Conservation (phyloP, 371 early-diverging fungal species). For the Parasitella parasitica region DNA sequence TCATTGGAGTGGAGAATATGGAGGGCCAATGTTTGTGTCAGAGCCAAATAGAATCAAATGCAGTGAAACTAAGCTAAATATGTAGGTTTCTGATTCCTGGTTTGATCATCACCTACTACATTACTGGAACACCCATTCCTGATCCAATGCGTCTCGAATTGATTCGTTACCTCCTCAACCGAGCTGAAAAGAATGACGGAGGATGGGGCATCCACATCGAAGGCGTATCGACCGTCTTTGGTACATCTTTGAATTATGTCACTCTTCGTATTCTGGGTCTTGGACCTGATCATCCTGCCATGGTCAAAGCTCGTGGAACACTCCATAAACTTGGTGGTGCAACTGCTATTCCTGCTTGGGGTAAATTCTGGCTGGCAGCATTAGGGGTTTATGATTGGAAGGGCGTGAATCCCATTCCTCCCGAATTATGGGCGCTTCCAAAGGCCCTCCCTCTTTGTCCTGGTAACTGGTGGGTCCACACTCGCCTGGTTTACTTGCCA, state of each 20-base stretch:
- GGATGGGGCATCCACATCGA: constrained; percentile 98
- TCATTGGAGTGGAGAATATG: constrained; percentile 97
- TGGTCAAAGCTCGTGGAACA: constrained; percentile 79
- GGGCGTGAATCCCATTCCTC: constrained; percentile 94
- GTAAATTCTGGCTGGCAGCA: constrained; percentile 93
- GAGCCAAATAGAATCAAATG: not conserved
- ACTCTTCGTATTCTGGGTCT: constrained; percentile 88
- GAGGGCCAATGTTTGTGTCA: constrained; percentile 81
- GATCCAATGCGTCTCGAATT: constrained; percentile 73
- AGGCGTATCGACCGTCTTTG: constrained; percentile 90
- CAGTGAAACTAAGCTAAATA: not conserved
- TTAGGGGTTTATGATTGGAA: constrained; percentile 94
- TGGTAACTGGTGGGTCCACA: constrained; percentile 93
- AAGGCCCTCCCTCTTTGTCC: constrained; percentile 83
- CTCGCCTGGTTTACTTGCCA: constrained; percentile 86
- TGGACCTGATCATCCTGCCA: constrained; percentile 83
- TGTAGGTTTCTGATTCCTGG: constrained; percentile 88
- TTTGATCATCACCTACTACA: constrained; percentile 80
- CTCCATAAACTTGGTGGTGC: constrained; percentile 89
- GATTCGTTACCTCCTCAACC: constrained; percentile 84
- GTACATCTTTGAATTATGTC: constrained; percentile 93
- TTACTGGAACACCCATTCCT: constrained; percentile 70
- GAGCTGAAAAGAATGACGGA: constrained; percentile 83
- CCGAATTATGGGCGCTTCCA: constrained; percentile 95
- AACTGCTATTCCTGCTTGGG: constrained; percentile 90